These are phyloP conservation scores for Mesembryanthemum crystallinum DNA, from an alignment of 148 eudicot genomes.

Conservation along the genomic window DNA sequence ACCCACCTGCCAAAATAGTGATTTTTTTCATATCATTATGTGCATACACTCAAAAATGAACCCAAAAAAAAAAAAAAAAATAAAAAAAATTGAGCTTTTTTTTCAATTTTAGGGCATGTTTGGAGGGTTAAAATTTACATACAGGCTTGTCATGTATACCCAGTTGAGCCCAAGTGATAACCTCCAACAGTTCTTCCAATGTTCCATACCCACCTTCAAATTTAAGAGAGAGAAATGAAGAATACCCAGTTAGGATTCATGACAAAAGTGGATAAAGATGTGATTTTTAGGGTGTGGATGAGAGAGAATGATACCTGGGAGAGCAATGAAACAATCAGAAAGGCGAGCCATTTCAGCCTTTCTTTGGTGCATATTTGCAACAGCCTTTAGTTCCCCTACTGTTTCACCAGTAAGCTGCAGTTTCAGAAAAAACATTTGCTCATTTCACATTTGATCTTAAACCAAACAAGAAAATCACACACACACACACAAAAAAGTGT, in stretches of 20 bases:
- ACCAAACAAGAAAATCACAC: neutral
- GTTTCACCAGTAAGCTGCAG: conserved; percentile 59
- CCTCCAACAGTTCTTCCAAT: conserved; percentile 65
- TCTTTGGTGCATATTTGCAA: conserved; percentile 67
- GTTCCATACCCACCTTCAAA: conserved; percentile 77
- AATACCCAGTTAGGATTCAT: conserved; percentile 1
- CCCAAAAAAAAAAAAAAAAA: too few species aligned
- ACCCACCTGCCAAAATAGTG: conserved; percentile 50
- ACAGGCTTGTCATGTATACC: conserved; percentile 88
- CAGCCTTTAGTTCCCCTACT: conserved; percentile 56
- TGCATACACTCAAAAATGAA: too few species aligned
- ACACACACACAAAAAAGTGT: neutral
- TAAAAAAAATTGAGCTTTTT: neutral
- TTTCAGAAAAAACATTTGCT: neutral
- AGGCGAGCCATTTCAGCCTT: conserved; percentile 76
- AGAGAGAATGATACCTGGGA: conserved; percentile 50
- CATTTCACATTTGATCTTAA: neutral
- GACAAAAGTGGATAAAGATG: conserved; percentile 17
- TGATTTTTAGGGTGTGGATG: conserved; percentile 5
- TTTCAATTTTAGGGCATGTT: neutral
- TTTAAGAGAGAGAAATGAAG: neutral
- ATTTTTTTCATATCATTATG: neutral
- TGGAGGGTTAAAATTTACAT: conserved; percentile 14
- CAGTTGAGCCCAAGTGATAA: conserved; percentile 73
- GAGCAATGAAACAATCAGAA: conserved; percentile 74